Percentiles rank a stretch among this genome's conserved stretches.
Evolutionary conservation across 2,329 filamentous ascomycete species (phyloP).

Genomic region (Sclerotinia sclerotiorum): DNA sequence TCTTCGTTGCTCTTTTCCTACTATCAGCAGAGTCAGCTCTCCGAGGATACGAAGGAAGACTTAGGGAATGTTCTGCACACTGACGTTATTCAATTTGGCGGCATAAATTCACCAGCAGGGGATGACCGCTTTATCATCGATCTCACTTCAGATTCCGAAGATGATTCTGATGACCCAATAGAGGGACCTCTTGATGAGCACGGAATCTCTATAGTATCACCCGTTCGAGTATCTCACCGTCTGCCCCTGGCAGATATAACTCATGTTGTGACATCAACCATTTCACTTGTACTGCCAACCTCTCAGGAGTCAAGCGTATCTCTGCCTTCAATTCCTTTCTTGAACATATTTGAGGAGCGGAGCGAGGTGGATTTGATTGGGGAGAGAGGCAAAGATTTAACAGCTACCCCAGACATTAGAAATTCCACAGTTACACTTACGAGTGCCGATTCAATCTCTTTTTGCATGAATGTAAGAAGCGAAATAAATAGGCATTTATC

Average conservation of each 20-base stretch:
- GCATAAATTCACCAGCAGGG: background rate
- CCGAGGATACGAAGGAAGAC: background rate
- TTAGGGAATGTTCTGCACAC: background rate
- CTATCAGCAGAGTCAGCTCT: background rate
- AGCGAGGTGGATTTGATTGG: background rate
- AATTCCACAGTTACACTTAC: background rate
- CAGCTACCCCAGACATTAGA: background rate
- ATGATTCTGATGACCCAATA: background rate
- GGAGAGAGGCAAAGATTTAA: background rate
- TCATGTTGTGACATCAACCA: background rate
- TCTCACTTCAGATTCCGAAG: conserved; percentile 1
- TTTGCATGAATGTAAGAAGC: background rate
- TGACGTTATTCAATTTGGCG: background rate
- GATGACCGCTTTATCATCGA: conserved; percentile 1
- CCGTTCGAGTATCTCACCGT: background rate
- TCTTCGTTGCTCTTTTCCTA: background rate
- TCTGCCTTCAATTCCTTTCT: background rate
- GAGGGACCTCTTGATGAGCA: too few relatives aligned
- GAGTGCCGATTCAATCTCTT: background rate
- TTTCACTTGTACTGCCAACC: background rate
- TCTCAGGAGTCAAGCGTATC: background rate
- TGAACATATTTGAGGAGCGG: background rate
- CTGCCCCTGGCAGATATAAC: background rate
- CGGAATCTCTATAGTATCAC: background rate
- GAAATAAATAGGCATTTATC: background rate